Evolutionary conservation across 345 rosid genomes (phyloP).

Genomic region (Salix brachista): DNA sequence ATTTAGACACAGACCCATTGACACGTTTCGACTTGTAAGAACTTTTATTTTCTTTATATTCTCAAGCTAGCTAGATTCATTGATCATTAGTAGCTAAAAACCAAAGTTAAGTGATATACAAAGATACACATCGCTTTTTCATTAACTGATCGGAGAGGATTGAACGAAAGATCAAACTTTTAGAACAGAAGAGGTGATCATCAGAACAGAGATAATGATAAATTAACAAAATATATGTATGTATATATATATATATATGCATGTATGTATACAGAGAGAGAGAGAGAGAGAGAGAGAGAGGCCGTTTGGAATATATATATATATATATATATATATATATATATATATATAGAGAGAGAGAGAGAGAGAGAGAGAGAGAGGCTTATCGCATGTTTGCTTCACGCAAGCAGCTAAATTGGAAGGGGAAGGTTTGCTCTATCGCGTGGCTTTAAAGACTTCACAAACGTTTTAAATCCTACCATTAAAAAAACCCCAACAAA

Average conservation of each 20-base stretch:
- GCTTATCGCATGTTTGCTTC: constrained; percentile 96
- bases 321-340: too few species aligned
- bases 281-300: too few species aligned
- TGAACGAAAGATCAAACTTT: not conserved
- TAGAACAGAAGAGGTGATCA: not conserved
- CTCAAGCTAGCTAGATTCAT: constrained; percentile 13
- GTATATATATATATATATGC: not conserved
- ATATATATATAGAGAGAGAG: too few species aligned
- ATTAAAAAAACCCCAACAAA: constrained; percentile 1
- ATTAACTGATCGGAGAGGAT: not conserved
- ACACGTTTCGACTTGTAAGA: constrained; percentile 39
- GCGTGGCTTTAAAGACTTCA: constrained; percentile 96
- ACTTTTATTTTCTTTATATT: not conserved
- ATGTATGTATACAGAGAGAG: too few species aligned
- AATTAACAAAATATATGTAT: not conserved
- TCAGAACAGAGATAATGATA: constrained; percentile 1
- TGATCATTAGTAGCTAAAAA: not conserved
- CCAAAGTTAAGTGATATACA: constrained; percentile 9
- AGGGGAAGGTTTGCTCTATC: constrained; percentile 57
- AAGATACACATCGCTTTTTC: not conserved
- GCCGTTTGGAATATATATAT: constrained; percentile 20
- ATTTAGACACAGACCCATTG: constrained; percentile 22
- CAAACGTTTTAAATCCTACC: constrained; percentile 30
- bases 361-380: constrained; percentile 10
- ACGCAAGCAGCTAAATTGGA: constrained; percentile 89